Evolutionary conservation across 1,139 yeast genomes (phyloP).

Genomic region (Scheffersomyces insectosa): DNA sequence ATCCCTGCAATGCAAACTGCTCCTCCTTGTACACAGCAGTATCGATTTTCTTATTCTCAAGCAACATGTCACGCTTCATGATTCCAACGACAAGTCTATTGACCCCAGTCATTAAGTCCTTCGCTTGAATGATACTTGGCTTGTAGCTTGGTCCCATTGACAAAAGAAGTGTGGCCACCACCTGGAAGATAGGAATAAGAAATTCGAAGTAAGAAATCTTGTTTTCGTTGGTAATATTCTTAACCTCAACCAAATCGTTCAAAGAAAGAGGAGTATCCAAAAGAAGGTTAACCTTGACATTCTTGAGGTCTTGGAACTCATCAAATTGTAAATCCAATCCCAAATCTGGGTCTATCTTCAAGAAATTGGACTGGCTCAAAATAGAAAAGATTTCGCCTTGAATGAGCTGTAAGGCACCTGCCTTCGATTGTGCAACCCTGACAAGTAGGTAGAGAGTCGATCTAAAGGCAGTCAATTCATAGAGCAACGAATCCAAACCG

Average conservation of each 20-base stretch:
- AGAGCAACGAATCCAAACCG: slow-evolving; percentile 54
- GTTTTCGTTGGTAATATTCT: slow-evolving; percentile 12
- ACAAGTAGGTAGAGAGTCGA: slow-evolving; percentile 68
- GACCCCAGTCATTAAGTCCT: slow-evolving; percentile 53
- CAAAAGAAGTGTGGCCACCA: slow-evolving; percentile 64
- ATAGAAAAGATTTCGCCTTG: slow-evolving; percentile 72
- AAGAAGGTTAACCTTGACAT: slow-evolving; percentile 41
- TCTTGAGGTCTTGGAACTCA: slow-evolving; percentile 14
- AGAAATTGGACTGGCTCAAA: slow-evolving; percentile 56
- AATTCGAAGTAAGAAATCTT: slow-evolving; percentile 64
- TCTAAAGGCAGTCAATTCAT: slow-evolving; percentile 76
- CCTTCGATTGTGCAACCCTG: slow-evolving; percentile 71
- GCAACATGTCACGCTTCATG: slow-evolving; percentile 63
- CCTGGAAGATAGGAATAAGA: slow-evolving; percentile 75
- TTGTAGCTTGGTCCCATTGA: slow-evolving; percentile 81
- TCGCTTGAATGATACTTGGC: slow-evolving; percentile 58
- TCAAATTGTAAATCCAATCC: slow-evolving; percentile 53
- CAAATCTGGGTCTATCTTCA: slow-evolving; percentile 76
- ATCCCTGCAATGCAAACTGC: slow-evolving; percentile 27
- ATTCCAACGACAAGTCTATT: slow-evolving; percentile 63
- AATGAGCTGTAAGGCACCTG: slow-evolving; percentile 74
- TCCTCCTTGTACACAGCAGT: slow-evolving; percentile 20
- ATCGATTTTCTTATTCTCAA: slow-evolving; percentile 27
- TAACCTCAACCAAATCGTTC: slow-evolving; percentile 17
- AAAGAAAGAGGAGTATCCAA: slow-evolving; percentile 53